Evolutionary conservation across 1,139 yeast genomes (phyloP), one percentile per base, ranked within the genome.

Genomic region (Zygosaccharomyces pseudobailii): DNA sequence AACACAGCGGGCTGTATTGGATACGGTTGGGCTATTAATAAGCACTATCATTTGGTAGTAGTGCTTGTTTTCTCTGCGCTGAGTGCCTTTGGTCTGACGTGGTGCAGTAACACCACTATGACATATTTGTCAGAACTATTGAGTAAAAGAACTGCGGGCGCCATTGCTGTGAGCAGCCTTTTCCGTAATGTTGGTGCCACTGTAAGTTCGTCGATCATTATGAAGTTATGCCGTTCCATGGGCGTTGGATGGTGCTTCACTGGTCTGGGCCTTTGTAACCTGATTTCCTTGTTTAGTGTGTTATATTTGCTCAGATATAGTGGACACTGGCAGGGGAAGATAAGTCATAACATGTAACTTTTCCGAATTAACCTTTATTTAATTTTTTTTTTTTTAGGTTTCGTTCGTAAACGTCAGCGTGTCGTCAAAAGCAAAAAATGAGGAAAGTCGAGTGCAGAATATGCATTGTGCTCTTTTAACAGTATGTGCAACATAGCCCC

Each of bases 211-310:
- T 78, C 71, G 0, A 64, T 77, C 3, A 69, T 79, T 22, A 71
- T 73, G 5, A 67, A 61, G 17, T 53, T 79, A 9, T 67, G 73
- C 7, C 47, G 60, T 6, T 59, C 56, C 44, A 77, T 79, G 76
- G 82, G 82, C 0, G 69, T 70, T 51, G 83, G 82, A 0, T 79
- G 82, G 82, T 77, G 81, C 50, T 79, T 79, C 53, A 76, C 82
- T 1, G 82, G 82, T 0, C 61, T 78, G 23, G 82, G 76, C 0
- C 51, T 76, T 4, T 61, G 73, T 31, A 71, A 75, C 49, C 31
- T 73, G 9, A 43, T 74, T 9, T 54, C 68, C 4, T 42, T 60
- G 10, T 22, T 48, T 21, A 55, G 57, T 6, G 55, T 57, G n/a
- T 41, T 49, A 17, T 57, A 55, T 41, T 40, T 63, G 28, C 55